Conservation (phyloP, 345 rosid genomes). For the Arabis alpina region DNA sequence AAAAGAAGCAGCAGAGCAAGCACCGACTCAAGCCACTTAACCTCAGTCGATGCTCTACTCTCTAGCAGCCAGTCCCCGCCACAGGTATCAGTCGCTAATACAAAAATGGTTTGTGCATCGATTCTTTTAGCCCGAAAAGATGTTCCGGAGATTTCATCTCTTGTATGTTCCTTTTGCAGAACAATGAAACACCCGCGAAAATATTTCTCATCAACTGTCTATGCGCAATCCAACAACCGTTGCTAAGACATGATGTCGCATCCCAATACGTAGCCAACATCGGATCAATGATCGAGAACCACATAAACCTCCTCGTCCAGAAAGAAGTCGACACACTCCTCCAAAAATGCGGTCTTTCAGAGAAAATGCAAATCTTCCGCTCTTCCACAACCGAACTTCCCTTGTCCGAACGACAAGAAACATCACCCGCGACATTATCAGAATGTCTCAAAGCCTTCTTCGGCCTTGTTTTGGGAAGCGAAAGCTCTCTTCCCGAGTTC, state of each 20-base stretch:
- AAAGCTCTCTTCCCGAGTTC: conserved; percentile 83
- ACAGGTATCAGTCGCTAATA: conserved; percentile 54
- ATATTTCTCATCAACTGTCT: conserved; percentile 94
- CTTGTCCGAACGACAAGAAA: conserved; percentile 67
- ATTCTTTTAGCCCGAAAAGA: neutral
- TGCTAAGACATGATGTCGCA: conserved; percentile 71
- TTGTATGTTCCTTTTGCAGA: conserved; percentile 51
- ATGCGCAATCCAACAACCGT: conserved; percentile 86
- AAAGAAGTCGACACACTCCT: conserved; percentile 90
- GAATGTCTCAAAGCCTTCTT: conserved; percentile 87
- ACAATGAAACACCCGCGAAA: conserved; percentile 77
- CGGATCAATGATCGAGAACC: conserved; percentile 72
- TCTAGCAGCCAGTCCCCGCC: conserved; percentile 60
- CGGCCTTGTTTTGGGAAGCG: conserved; percentile 84
- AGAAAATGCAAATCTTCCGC: conserved; percentile 68
- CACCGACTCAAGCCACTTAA: conserved; percentile 61
- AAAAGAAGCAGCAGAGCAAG: conserved; percentile 75
- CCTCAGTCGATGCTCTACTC: conserved; percentile 92
- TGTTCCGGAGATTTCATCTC: neutral
- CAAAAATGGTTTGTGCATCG: neutral
- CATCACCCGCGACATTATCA: conserved; percentile 62
- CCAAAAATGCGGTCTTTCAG: conserved; percentile 65
- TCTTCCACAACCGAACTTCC: conserved; percentile 46
- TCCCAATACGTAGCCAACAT: conserved; percentile 72
- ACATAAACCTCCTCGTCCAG: conserved; percentile 63